Evolutionary conservation across 305 asterid species (phyloP).

Genomic region (Solanum hybrid): DNA sequence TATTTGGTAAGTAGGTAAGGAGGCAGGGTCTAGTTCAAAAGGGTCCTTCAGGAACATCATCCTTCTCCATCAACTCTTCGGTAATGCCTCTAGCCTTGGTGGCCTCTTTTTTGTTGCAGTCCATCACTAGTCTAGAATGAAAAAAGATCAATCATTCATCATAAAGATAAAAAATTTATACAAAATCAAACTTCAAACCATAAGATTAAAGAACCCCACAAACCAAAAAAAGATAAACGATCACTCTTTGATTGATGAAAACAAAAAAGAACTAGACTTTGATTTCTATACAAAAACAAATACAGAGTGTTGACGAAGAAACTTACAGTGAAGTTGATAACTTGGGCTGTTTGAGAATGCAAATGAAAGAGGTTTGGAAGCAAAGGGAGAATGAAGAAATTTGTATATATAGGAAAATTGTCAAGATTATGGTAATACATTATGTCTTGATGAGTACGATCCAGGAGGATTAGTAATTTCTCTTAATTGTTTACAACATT

Average conservation of each 20-base stretch:
- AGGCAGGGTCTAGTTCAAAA: not conserved
- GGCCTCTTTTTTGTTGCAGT: not conserved
- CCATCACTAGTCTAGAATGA: not conserved
- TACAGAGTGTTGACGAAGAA: not conserved
- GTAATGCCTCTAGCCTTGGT: too few relatives aligned
- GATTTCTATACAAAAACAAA: not conserved
- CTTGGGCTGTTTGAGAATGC: not conserved
- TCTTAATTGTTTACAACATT: too few relatives aligned
- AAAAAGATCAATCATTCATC: not conserved
- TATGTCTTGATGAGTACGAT: not conserved
- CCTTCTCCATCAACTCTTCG: not conserved
- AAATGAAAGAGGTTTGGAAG: too few relatives aligned
- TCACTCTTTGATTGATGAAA: not conserved
- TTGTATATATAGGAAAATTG: too few relatives aligned
- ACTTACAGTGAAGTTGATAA: not conserved
- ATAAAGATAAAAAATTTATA: too few relatives aligned
- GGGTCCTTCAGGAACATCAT: too few relatives aligned
- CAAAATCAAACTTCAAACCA: not conserved
- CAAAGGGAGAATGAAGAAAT: too few relatives aligned
- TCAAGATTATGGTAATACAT: not conserved
- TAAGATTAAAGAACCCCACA: not conserved
- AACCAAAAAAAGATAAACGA: too few relatives aligned
- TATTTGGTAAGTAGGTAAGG: not conserved
- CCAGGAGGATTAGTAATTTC: not conserved
- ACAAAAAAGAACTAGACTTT: not conserved